Conservation (phyloP, 1,284 basidiomycete species). For the Trametes versicolor region DNA sequence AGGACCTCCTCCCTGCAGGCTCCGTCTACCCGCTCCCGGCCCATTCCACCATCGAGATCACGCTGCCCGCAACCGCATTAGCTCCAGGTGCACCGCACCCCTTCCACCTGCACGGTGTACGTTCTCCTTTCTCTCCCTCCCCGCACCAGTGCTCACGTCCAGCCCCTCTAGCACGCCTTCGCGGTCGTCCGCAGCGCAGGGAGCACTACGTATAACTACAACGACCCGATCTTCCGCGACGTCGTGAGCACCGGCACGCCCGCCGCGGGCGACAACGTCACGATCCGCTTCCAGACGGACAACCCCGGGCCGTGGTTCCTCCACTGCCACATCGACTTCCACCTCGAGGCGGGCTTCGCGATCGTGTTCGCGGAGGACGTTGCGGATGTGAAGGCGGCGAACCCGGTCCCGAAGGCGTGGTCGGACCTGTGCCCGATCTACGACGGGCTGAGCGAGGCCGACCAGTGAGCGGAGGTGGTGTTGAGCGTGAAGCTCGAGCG, state of each 20-base stretch:
- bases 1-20: slow-evolving; percentile 43
- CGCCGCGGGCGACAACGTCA: slow-evolving; percentile 37
- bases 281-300: slow-evolving; percentile 40
- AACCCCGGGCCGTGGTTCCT: slow-evolving; percentile 43
- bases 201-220: slow-evolving; percentile 46
- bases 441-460: slow-evolving; percentile 20
- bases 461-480: slow-evolving; percentile 9
- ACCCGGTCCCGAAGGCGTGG: slow-evolving; percentile 29
- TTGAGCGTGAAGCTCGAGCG: no score
- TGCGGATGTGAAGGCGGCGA: slow-evolving; percentile 18
- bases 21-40: slow-evolving; percentile 41
- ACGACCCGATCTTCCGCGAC: slow-evolving; percentile 46
- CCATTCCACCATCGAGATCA: slow-evolving; percentile 47
- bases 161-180: slow-evolving; percentile 32
- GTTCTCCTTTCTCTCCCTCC: slow-evolving; percentile 12
- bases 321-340: slow-evolving; percentile 44
- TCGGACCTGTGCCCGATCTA: slow-evolving; percentile 34
- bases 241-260: slow-evolving; percentile 38
- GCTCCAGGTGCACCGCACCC: slow-evolving; percentile 46
- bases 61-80: slow-evolving; percentile 41
- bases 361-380: slow-evolving; percentile 42
- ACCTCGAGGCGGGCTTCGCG: slow-evolving; percentile 41
- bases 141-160: neutral
- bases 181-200: slow-evolving; percentile 36
- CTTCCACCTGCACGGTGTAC: slow-evolving; percentile 51